Evolutionary conservation across 257 asterid genomes (phyloP), one percentile per base, ranked within the genome.

Genomic region (Gynochthodes officinalis): DNA sequence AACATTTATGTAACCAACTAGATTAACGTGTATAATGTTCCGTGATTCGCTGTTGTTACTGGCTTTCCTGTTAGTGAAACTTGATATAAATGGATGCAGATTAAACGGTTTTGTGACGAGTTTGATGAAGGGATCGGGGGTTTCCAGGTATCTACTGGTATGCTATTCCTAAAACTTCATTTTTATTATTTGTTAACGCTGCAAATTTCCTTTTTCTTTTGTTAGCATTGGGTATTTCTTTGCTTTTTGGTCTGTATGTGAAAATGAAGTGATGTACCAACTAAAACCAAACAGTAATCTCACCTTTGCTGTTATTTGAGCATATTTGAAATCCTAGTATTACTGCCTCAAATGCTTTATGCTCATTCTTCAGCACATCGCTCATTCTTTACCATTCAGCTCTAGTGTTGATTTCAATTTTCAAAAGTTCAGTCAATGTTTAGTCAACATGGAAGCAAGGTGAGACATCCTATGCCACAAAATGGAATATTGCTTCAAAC

Each of bases 101-200:
- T 93, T 70, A 86, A 78, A 80, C 82, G 73, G 73, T 82, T 93
- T 35, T 88, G 94, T 50, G 78, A 86, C 80, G 97, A 93, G 69
- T 83, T 89, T 58, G 88, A 86, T 76, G 88, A 83, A 44, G 94
- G 90, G 76, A 78, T 86, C 73, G 53, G 79, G 48, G 92, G 89
- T 81, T 78, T 82, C 97, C 86, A 89, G 90, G 91, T 85, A 88
- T 84, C 95, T 84, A 69, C 84, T 86, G 97, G 98, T 93, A 93
- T 85, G 96, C 97, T 75, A 75, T 75, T 79, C 73, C 70, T 67
- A 27, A 46, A 76, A 73, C 48, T 73, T 75, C 12, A 67, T 64
- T 73, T 80, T 52, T 49, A 58, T 21, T 37, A 43, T 63, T 64
- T 1, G 14, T 52, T 62, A 18, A 50, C 21, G 57, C 23, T 50